Evolutionary conservation across 306 rosid species (phyloP).

Genomic region (Vicia sativa): DNA sequence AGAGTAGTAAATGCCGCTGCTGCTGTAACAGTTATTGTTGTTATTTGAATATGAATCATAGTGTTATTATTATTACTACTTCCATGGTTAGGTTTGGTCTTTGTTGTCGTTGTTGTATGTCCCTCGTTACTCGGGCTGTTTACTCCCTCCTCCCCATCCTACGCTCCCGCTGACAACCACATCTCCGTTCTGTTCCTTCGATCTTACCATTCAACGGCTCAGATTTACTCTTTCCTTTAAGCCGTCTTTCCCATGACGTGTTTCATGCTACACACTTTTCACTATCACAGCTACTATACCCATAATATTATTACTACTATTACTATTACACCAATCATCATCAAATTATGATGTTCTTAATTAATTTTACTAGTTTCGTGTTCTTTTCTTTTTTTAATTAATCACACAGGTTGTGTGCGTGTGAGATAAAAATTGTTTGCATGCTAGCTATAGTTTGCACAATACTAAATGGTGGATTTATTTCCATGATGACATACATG

Average conservation of each 20-base stretch:
- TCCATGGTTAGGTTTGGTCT: not conserved
- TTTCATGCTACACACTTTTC: slow-evolving; percentile 48
- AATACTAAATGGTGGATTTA: not conserved
- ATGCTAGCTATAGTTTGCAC: not conserved
- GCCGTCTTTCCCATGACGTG: slow-evolving; percentile 64
- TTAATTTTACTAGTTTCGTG: no score
- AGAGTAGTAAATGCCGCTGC: slow-evolving; percentile 38
- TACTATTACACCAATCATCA: not conserved
- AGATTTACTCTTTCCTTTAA: slow-evolving; percentile 40
- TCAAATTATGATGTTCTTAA: not conserved
- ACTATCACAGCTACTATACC: slow-evolving; percentile 24
- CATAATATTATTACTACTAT: not conserved
- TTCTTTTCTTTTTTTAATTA: not conserved
- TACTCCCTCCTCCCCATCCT: slow-evolving; percentile 46
- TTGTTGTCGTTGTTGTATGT: not conserved
- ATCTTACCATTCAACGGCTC: slow-evolving; percentile 13
- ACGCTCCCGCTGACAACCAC: slow-evolving; percentile 66
- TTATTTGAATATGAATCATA: slow-evolving; percentile 1
- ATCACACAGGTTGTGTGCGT: not conserved
- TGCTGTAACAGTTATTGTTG: slow-evolving; percentile 27
- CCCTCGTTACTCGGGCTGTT: slow-evolving; percentile 51
- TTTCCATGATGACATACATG: not conserved
- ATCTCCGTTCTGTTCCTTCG: slow-evolving; percentile 30
- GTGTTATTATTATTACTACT: not conserved
- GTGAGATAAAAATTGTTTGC: not conserved